These are phyloP conservation scores for Neurospora sp. DNA, from an alignment of 495 filamentous ascomycete genomes.

Conservation along the genomic window DNA sequence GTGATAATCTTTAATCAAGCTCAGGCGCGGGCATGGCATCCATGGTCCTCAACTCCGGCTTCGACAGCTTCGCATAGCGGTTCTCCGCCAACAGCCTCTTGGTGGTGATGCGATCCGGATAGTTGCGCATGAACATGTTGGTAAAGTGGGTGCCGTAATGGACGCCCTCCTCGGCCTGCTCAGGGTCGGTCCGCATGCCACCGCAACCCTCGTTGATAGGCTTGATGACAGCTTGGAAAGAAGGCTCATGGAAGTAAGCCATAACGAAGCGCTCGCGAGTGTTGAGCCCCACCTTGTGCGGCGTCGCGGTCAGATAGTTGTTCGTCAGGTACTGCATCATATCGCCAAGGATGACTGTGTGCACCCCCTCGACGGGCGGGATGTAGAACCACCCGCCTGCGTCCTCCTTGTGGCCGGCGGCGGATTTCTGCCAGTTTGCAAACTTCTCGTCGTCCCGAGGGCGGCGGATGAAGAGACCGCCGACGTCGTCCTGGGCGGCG, in stretches of 20 bases:
- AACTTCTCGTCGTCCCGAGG: constrained; percentile 24
- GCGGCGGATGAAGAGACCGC: constrained; percentile 35
- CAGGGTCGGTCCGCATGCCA: background rate
- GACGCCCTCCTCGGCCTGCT: constrained; percentile 17
- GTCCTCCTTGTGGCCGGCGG: constrained; percentile 33
- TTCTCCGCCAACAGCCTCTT: constrained; percentile 22
- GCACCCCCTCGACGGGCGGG: constrained; percentile 25
- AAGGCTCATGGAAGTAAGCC: constrained; percentile 40
- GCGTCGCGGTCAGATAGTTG: constrained; percentile 30
- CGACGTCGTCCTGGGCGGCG: constrained; percentile 33
- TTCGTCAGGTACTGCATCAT: constrained; percentile 39
- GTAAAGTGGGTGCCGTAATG: constrained; percentile 41
- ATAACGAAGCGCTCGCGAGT: constrained; percentile 30
- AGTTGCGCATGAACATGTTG: constrained; percentile 40
- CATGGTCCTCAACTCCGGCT: constrained; percentile 20
- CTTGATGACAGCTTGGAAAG: constrained; percentile 32
- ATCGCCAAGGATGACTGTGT: constrained; percentile 38
- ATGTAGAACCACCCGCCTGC: constrained; percentile 34
- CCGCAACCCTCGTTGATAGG: constrained; percentile 22
- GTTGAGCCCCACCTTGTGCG: constrained; percentile 39
- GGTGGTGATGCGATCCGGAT: constrained; percentile 36
- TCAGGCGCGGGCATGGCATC: constrained; percentile 4
- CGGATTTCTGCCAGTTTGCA: constrained; percentile 34
- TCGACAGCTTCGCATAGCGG: constrained; percentile 14
- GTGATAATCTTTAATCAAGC: background rate